These are phyloP conservation scores for Capsaspora owczarzaki DNA, from an alignment of 78 protist genomes.

Conservation along the genomic window DNA sequence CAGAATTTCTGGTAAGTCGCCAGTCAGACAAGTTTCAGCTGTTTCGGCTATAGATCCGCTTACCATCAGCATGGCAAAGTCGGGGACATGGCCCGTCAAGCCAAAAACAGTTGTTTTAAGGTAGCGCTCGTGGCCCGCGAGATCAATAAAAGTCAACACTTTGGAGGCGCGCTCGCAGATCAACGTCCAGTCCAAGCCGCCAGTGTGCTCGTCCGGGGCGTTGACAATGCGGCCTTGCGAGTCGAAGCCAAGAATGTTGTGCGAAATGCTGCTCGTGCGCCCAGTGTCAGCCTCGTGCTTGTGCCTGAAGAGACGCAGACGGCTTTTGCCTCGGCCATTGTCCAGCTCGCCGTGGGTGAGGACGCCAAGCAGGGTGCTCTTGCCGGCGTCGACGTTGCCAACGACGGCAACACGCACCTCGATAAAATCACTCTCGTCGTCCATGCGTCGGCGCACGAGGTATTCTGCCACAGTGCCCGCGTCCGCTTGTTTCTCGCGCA, in stretches of 20 bases:
- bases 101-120: slow-evolving; percentile 88
- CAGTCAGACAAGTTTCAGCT: background rate
- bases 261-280: slow-evolving; percentile 67
- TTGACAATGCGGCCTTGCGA: slow-evolving; percentile 42
- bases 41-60: too few relatives aligned
- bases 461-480: background rate
- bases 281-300: slow-evolving; percentile 81
- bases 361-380: slow-evolving; percentile 76
- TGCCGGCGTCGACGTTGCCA: slow-evolving; percentile 6
- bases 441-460: background rate
- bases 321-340: slow-evolving; percentile 84
- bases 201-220: slow-evolving; percentile 3
- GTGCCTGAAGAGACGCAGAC: slow-evolving; percentile 74
- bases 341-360: slow-evolving; percentile 71
- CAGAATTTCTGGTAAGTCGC: background rate
- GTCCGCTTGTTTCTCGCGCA: background rate
- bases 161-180: slow-evolving; percentile 43
- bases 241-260: slow-evolving; percentile 77
- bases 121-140: slow-evolving; percentile 86
- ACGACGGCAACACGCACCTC: slow-evolving; percentile 5
- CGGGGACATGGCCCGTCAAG: slow-evolving; percentile 78
- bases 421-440: background rate
- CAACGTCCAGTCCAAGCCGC: slow-evolving; percentile 14
- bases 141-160: slow-evolving; percentile 37
- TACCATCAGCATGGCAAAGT: slow-evolving; percentile 61